Evolutionary conservation across 768 basidiomycete genomes (phyloP).

Genomic region (Tricholoma terreum): DNA sequence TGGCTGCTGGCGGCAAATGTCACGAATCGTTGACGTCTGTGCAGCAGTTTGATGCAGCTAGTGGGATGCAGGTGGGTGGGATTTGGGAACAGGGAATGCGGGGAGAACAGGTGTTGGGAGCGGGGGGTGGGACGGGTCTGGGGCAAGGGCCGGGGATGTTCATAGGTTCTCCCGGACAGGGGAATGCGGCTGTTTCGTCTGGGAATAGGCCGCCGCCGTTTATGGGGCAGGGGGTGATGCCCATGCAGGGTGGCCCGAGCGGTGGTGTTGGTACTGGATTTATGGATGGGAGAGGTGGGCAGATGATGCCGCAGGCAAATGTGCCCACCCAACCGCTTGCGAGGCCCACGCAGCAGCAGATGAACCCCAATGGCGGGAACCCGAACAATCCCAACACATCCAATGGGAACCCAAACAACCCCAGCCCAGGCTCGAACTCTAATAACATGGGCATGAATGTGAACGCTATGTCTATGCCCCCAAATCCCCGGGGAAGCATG

Average conservation of each 20-base stretch:
- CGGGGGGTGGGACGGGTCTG: background rate
- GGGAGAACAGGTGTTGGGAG: background rate
- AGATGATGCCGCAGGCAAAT: background rate
- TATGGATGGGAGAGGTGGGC: background rate
- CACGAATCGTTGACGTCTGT: no score
- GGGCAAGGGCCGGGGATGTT: background rate
- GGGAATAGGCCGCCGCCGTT: slow-evolving; percentile 7
- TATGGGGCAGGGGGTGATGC: slow-evolving; percentile 1
- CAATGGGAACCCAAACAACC: background rate
- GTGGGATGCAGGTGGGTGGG: slow-evolving; percentile 7
- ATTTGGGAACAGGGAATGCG: no score
- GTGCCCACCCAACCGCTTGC: background rate
- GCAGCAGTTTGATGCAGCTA: no score
- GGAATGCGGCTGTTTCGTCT: background rate
- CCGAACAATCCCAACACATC: background rate
- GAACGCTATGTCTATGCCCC: background rate
- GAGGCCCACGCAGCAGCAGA: background rate
- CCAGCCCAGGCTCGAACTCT: background rate
- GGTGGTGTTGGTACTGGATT: background rate
- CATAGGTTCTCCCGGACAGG: background rate
- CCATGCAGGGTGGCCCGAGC: slow-evolving; percentile 4
- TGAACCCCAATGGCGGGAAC: background rate
- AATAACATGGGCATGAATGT: background rate
- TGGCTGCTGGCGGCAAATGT: no score
- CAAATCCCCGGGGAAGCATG: slow-evolving; percentile 15